Evolutionary conservation across 176 grass and related monocot genomes (phyloP), one percentile per base, ranked within the genome.

Genomic region (Oryza meyeriana): DNA sequence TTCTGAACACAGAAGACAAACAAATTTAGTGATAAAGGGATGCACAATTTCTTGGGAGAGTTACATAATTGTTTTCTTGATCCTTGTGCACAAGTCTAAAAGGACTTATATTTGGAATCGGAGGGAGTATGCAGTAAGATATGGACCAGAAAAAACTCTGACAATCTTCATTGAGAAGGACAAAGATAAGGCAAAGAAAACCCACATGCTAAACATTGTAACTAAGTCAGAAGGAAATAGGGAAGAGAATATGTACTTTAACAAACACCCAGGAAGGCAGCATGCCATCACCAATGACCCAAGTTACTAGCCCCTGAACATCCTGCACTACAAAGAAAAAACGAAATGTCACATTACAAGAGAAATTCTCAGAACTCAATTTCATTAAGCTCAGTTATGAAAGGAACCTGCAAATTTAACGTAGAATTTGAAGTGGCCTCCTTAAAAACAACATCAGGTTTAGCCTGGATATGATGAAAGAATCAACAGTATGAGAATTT

Each of bases 231-330:
- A 48, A 81, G 48, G 40, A 48, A 44, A 70, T 10, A 40, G 14
- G 67, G 26, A 63, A 57, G 5, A 76, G 5, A 20, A 63, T 81
- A 63, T 93, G 93, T 94, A 98, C 95, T 89, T 94, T 98, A 69
- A 98, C 57, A 84, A 98, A 98, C 47, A 92, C 88, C 96, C 96
- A 98, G 76, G 93, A 90, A 85, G 96, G 96, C 27, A 85, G 71
- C 69, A 88, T 66, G 59, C 96, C 93, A 30, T 98, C 93, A 70
- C 96, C 96, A 78, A 95, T 76, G 80, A 93, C 93, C 96, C 93
- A 98, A 58, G 88, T 91, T 35, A 95, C 68, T 39, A 98, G 73
- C 52, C 90, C 96, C 83, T 95, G 90, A 84, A 98, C 50, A 75
- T 98, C 93, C 96, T 98, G 89, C 34, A 7, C 76, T 76, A 80